These are phyloP conservation scores for Scheffersomyces illinoinensis DNA, from an alignment of 1,139 yeast genomes.

Conservation along the genomic window DNA sequence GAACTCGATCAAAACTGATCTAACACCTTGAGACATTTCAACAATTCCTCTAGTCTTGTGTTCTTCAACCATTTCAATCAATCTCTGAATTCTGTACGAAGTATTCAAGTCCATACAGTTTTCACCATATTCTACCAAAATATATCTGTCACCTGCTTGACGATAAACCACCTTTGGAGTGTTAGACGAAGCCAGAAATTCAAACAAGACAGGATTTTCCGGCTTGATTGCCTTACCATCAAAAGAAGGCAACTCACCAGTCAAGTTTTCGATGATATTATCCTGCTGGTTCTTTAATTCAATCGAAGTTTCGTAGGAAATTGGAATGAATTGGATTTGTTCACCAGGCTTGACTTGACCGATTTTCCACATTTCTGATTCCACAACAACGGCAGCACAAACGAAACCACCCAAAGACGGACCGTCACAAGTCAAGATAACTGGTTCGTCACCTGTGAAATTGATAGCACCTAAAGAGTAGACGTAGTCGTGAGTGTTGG, in stretches of 20 bases:
- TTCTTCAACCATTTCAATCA: conserved; percentile 69
- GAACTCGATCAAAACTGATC: conserved; percentile 88
- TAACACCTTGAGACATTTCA: conserved; percentile 96
- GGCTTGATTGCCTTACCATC: conserved; percentile 36
- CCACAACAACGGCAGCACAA: conserved; percentile 92
- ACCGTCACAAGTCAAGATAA: conserved; percentile 93
- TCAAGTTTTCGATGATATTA: conserved; percentile 43
- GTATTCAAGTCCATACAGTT: conserved; percentile 81
- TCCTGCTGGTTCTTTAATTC: conserved; percentile 63
- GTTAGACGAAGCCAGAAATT: conserved; percentile 44
- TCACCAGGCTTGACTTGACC: conserved; percentile 98
- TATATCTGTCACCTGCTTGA: conserved; percentile 95
- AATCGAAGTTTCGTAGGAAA: conserved; percentile 68
- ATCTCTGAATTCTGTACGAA: conserved; percentile 79
- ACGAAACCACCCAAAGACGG: conserved; percentile 98
- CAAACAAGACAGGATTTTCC: conserved; percentile 62
- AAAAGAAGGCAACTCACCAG: conserved; percentile 42
- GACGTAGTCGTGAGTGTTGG: conserved; percentile 96
- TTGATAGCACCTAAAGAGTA: conserved; percentile 95
- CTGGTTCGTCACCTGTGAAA: conserved; percentile 98
- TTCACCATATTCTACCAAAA: conserved; percentile 90
- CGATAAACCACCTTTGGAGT: conserved; percentile 81
- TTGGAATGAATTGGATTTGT: conserved; percentile 73
- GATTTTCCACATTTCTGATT: conserved; percentile 97
- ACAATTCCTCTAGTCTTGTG: conserved; percentile 75